A percentile compares a stretch with the other conserved stretches of the same genome.
These are phyloP conservation scores for Colletotrichum ledebouriae DNA, from an alignment of 2,329 filamentous ascomycete genomes.

Conservation along the genomic window DNA sequence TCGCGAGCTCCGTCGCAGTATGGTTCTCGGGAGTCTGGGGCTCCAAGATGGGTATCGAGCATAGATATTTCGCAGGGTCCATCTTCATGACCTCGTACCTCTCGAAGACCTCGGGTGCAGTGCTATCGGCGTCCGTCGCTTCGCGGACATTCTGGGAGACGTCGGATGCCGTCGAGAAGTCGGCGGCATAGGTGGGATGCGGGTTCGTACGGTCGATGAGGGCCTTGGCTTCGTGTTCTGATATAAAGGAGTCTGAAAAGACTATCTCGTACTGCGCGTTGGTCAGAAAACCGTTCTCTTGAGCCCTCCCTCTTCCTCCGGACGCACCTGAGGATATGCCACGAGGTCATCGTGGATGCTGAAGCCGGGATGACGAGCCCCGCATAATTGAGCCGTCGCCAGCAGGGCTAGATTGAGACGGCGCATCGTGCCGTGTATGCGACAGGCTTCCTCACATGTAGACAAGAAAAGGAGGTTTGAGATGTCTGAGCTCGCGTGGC, in stretches of 20 bases:
- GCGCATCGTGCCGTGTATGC: slow-evolving; percentile 62
- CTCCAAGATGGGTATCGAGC: slow-evolving; percentile 81
- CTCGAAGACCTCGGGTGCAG: slow-evolving; percentile 51
- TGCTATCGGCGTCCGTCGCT: slow-evolving; percentile 50
- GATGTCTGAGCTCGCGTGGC: slow-evolving; percentile 9
- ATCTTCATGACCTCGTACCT: slow-evolving; percentile 83
- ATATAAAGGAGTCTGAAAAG: slow-evolving; percentile 80
- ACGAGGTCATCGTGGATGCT: slow-evolving; percentile 91
- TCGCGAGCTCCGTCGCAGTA: slow-evolving; percentile 75
- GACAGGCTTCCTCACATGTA: slow-evolving; percentile 51
- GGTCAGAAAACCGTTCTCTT: slow-evolving; percentile 20
- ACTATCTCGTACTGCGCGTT: slow-evolving; percentile 79
- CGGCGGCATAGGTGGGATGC: slow-evolving; percentile 56
- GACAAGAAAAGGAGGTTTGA: slow-evolving; percentile 37
- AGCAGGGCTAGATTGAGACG: slow-evolving; percentile 61
- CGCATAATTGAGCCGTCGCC: slow-evolving; percentile 59
- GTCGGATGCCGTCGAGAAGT: slow-evolving; percentile 57
- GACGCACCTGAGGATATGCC: slow-evolving; percentile 83
- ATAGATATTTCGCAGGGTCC: slow-evolving; percentile 81
- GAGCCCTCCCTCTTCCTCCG: slow-evolving; percentile 44
- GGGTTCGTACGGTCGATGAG: slow-evolving; percentile 63
- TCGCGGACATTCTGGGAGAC: slow-evolving; percentile 54
- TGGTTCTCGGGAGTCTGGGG: slow-evolving; percentile 69
- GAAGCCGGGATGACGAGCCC: slow-evolving; percentile 71
- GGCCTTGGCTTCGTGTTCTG: slow-evolving; percentile 76